Evolutionary conservation across 2,329 filamentous ascomycete genomes (phyloP), one percentile per base, ranked within the genome.

Genomic region (Bipolaris sorokiniana): DNA sequence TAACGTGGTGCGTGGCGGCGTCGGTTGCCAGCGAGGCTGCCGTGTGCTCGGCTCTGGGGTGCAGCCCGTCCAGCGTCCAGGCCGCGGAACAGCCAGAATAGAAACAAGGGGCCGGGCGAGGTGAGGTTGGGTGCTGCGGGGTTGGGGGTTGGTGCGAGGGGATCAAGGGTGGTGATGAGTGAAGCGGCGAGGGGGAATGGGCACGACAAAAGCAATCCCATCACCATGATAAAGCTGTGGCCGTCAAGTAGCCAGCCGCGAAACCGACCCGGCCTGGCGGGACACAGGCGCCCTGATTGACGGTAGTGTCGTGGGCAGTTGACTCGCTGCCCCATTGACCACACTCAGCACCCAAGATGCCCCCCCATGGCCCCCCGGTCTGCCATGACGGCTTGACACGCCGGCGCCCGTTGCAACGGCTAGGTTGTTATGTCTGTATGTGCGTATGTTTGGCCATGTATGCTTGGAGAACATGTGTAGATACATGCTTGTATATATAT

Each of bases 1-100:
- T 63, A 68, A 63, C 56, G 62, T 59, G 66, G 55, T 59, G 68
- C 62, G 57, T 57, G 66, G 68, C 66, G 68, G 65, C 56, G 64
- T 58, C 54, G 61, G 61, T 61, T 53, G 50, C 59, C 55, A 59
- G 59, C 54, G 56, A 51, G 54, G 60, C 62, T 62, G 58, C 59
- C 58, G 51, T 62, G 59, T 56, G 56, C 56, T 62, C 55, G 61
- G 59, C 54, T 49, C 66, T 61, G 66, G 64, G 63, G 52, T 51
- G 42, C 40, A 45, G 46, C 31, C 47, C 38, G 47, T 37, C n/a
- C 28, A 49, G 45, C 45, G 45, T 37, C 18, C 31, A 50, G 46
- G 45, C 46, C 52, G 52, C 48, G 49, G 48, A 45, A 45, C 33
- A 50, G 47, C 33, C 47, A 44, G 34, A 20, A 48, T 20, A 38